phyloP scores from a whole-genome alignment of 2,329 filamentous ascomycete genomes.

The Talaromyces sp. region DNA sequence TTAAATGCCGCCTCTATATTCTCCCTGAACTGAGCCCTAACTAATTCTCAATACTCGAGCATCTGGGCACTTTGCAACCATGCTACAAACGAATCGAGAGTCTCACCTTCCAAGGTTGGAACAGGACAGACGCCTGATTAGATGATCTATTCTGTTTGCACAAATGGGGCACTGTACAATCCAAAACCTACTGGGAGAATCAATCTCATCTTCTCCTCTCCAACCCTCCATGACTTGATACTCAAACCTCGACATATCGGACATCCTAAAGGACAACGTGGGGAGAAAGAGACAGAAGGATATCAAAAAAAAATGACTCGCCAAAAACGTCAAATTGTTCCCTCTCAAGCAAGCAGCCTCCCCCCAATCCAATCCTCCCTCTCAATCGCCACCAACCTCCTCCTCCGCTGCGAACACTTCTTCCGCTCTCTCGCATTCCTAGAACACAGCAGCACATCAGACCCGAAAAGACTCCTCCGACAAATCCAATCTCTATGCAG shows the following conservation, averaged over 20 bases:
- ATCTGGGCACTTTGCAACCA: neutral
- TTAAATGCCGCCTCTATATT: too few relatives aligned
- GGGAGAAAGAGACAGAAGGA: neutral
- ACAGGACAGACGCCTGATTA: too few relatives aligned
- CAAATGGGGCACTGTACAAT: too few relatives aligned
- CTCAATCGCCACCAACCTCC: slow-evolving; percentile 3
- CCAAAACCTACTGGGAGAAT: neutral
- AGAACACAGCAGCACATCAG: neutral
- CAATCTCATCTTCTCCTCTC: neutral
- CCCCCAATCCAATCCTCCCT: neutral
- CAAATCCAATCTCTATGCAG: neutral
- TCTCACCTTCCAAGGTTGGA: too few relatives aligned
- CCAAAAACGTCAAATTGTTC: neutral
- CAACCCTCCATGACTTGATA: neutral
- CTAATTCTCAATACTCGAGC: neutral
- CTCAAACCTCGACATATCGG: neutral
- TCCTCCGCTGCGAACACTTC: slow-evolving; percentile 6
- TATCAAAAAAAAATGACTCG: neutral
- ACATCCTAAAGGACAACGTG: neutral
- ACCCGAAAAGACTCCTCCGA: neutral
- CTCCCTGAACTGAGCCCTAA: neutral
- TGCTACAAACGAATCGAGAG: neutral
- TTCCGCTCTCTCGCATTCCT: slow-evolving; percentile 2
- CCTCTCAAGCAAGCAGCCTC: neutral
- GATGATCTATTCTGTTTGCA: too few relatives aligned